These are phyloP conservation scores for Ramularia endophylla DNA, from an alignment of 2,329 filamentous ascomycete genomes.

Conservation along the genomic window DNA sequence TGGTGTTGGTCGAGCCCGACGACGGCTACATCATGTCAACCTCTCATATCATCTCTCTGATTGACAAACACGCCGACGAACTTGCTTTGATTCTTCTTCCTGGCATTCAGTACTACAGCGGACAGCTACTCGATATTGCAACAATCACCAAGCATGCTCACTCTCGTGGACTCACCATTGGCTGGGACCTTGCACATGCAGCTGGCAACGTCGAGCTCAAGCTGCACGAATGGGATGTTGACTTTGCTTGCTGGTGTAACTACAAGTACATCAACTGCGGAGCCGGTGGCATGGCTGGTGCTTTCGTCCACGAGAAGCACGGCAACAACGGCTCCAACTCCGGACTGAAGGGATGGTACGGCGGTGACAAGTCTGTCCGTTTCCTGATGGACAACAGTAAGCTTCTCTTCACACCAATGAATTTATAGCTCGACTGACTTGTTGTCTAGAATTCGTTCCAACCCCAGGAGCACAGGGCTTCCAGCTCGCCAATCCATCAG, in stretches of 20 bases:
- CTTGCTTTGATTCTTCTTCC: conserved; percentile 75
- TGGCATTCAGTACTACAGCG: conserved; percentile 86
- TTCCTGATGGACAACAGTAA: conserved; percentile 71
- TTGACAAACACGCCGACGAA: conserved; percentile 66
- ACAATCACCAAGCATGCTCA: conserved; percentile 74
- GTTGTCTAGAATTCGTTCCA: conserved; percentile 65
- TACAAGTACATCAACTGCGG: conserved; percentile 96
- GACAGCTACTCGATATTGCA: conserved; percentile 78
- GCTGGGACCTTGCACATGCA: conserved; percentile 86
- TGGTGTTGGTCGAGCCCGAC: conserved; percentile 66
- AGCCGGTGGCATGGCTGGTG: conserved; percentile 70
- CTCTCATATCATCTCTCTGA: conserved; percentile 62
- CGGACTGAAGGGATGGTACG: conserved; percentile 74
- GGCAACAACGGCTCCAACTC: conserved; percentile 44
- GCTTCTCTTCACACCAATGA: conserved; percentile 46
- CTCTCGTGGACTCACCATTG: conserved; percentile 62
- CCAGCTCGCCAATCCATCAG: conserved; percentile 78
- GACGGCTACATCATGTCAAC: conserved; percentile 58
- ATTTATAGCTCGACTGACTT: conserved; percentile 37
- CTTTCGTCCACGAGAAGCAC: conserved; percentile 74
- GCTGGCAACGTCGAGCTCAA: conserved; percentile 74
- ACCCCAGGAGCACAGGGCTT: conserved; percentile 73
- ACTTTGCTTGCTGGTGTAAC: conserved; percentile 88
- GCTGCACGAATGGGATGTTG: conserved; percentile 83
- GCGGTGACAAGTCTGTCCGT: conserved; percentile 66